Base-by-base conservation (phyloP, 805 yeast species). In the Candida dajiaensis region DNA sequence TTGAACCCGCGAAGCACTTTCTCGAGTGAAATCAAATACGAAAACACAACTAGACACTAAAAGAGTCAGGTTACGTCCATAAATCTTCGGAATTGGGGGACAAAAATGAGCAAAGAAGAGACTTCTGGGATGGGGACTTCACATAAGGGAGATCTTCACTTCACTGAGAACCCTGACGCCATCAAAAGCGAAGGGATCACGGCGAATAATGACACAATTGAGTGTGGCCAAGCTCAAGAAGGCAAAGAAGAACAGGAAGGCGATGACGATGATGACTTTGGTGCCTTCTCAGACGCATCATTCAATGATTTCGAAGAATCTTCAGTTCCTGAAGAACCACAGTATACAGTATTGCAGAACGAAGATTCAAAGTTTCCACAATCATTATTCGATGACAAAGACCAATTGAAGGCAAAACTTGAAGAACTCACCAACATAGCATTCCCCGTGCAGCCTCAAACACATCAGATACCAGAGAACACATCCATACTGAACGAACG, bases 261-360 rank as follows among this genome's bases (percentile, higher is more conserved):
- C 12, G 56, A 50, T 1, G 59, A 50, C 9, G 67, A 62, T 19
- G 64, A 61, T 36, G 67, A 62, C 36, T 61, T 62, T 50, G 67
- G 67, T 5, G 56, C 56, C 9, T 63, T 63, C 46, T 62, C 67
- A 3, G 68, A 64, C 41, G 68, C 66, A 3, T 64, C 68, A 7
- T 64, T 64, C 43, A 67, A 61, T 23, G 65, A 61, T 20, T 62
- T 63, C 39, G 63, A 54, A 50, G 51, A 52, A 39, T 51, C 57
- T 31, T 29, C 45, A 11, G 19, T 42, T 13, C 38, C 41, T 5
- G 26, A 38, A 15, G 10, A 21, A 33, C 13, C 23, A 10, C 31
- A 10, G 0, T 38, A 11, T 10, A 33, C 11, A 38, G 25, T n/a
- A 8, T 15, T 21, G 35, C 28, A 22, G n/a, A 11, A 19, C 29